Evolutionary conservation across 768 basidiomycete genomes (phyloP).

Genomic region (Trametes punicea): DNA sequence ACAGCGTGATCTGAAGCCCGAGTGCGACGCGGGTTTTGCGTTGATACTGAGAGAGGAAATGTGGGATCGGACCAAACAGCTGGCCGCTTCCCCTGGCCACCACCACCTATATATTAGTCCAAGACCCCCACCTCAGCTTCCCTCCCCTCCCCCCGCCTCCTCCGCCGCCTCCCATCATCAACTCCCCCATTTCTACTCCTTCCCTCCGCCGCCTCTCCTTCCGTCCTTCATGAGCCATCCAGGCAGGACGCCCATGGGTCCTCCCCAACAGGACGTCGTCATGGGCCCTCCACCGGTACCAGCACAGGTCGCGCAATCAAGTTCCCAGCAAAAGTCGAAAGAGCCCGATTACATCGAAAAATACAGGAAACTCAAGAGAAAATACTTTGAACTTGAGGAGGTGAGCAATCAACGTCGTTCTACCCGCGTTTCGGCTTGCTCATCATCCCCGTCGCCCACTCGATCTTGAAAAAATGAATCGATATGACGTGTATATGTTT

Average conservation of each 20-base stretch:
- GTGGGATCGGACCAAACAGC: conserved; percentile 29
- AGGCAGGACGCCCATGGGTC: conserved; percentile 32
- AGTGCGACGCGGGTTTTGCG: conserved; percentile 8
- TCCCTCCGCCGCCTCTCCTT: conserved; percentile 14
- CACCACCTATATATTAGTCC: conserved; percentile 20
- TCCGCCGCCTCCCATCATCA: conserved; percentile 10
- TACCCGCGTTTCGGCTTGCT: conserved; percentile 11
- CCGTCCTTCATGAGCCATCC: conserved; percentile 20
- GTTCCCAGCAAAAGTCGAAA: conserved; percentile 29
- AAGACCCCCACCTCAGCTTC: conserved; percentile 8
- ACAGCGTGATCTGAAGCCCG: conserved; percentile 5
- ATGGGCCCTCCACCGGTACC: conserved; percentile 49
- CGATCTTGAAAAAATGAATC: not conserved
- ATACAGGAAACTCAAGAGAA: conserved; percentile 61
- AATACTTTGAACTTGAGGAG: conserved; percentile 68
- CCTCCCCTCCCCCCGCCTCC: conserved; percentile 23
- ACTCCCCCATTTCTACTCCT: not conserved
- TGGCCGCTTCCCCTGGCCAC: conserved; percentile 25
- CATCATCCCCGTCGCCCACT: not conserved
- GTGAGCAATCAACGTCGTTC: conserved; percentile 32
- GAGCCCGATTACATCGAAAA: conserved; percentile 54
- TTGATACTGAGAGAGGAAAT: conserved; percentile 16
- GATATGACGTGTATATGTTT: not conserved
- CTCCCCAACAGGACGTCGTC: conserved; percentile 41
- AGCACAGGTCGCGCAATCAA: conserved; percentile 31